phyloP scores from a whole-genome alignment of 2,329 filamentous ascomycete species.

The Aspergillus hiratsukae region DNA sequence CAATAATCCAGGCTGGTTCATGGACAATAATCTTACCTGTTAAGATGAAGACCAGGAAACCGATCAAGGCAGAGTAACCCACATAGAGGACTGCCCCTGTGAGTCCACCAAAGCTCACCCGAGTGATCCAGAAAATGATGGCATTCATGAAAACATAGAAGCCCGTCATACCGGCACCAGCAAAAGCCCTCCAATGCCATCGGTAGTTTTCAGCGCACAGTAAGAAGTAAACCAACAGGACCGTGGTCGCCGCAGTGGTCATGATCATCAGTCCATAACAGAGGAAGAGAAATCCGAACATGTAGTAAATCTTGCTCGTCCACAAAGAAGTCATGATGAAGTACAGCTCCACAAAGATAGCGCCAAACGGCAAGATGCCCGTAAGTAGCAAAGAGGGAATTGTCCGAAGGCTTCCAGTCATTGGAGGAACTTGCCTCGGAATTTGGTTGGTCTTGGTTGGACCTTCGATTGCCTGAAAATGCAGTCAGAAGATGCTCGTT shows the following conservation, averaged over 20 bases:
- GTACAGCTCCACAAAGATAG: conserved; percentile 97
- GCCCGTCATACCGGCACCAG: conserved; percentile 84
- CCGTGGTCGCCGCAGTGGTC: conserved; percentile 85
- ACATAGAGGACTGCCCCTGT: conserved; percentile 87
- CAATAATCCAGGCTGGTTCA: not conserved
- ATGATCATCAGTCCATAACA: conserved; percentile 98
- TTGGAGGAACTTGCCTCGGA: conserved; percentile 87
- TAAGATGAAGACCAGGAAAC: conserved; percentile 86
- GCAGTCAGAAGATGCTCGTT: conserved; percentile 6
- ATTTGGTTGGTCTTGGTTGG: conserved; percentile 97
- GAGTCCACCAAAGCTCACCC: conserved; percentile 77
- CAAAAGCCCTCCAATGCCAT: conserved; percentile 97
- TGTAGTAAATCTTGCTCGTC: conserved; percentile 99
- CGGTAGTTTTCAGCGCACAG: conserved; percentile 96
- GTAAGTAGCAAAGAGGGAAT: conserved; percentile 88
- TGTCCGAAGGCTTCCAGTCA: conserved; percentile 75
- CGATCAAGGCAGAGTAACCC: conserved; percentile 85
- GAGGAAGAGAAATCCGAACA: conserved; percentile 98
- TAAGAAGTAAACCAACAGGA: conserved; percentile 93
- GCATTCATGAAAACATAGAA: conserved; percentile 90
- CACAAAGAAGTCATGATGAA: conserved; percentile 99
- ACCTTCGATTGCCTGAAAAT: conserved; percentile 57
- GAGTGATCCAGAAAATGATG: conserved; percentile 83
- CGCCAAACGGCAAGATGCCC: conserved; percentile 87
- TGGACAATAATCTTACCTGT: conserved; percentile 63